Evolutionary conservation across 306 rosid genomes (phyloP).

Genomic region (Lathyrus oleraceus): DNA sequence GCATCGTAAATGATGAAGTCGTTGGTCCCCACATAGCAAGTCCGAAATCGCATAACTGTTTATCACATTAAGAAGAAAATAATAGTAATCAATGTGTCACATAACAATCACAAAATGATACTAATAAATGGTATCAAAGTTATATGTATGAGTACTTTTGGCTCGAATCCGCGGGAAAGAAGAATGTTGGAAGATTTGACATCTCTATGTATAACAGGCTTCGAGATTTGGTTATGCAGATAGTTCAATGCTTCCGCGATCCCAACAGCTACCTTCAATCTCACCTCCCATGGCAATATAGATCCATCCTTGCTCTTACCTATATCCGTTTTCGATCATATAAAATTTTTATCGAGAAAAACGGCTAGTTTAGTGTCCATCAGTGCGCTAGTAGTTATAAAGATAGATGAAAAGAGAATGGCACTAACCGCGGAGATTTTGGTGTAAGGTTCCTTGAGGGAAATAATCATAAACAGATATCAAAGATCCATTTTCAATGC

Average conservation of each 20-base stretch:
- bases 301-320: constrained; percentile 48
- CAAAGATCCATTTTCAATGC: constrained; percentile 45
- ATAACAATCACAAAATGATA: background rate
- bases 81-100: constrained; percentile 20
- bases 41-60: constrained; percentile 88
- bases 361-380: background rate
- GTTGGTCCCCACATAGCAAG: constrained; percentile 89
- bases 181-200: constrained; percentile 93
- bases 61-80: background rate
- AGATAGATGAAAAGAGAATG: background rate
- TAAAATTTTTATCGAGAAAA: constrained; percentile 17
- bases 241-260: constrained; percentile 71
- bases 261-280: constrained; percentile 67
- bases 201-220: constrained; percentile 84
- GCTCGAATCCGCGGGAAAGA: constrained; percentile 59
- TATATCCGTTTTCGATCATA: constrained; percentile 28
- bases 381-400: background rate
- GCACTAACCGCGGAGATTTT: constrained; percentile 55
- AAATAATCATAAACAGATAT: constrained; percentile 72
- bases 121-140: background rate
- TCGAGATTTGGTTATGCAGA: constrained; percentile 66
- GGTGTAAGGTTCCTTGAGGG: constrained; percentile 74
- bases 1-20: constrained; percentile 49
- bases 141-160: constrained; percentile 52
- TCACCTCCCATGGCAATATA: constrained; percentile 65